phyloP scores from a whole-genome alignment of 2,329 filamentous ascomycete genomes.

The Microcyclosporella mali region DNA sequence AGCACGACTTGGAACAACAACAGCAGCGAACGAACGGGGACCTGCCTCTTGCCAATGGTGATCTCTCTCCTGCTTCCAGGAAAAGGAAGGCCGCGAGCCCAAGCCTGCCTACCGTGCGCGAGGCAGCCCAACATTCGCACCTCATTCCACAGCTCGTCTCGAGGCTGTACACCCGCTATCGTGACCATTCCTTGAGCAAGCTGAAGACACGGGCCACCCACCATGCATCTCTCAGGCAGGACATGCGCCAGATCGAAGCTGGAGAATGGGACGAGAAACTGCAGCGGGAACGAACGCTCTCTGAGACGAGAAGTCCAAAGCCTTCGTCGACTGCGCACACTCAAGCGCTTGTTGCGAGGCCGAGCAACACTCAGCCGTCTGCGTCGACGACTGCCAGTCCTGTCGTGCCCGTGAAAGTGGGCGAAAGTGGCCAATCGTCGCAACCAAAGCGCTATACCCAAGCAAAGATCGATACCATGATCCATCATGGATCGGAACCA shows the following conservation, averaged over 20 bases:
- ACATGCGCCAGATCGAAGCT: slow-evolving; percentile 63
- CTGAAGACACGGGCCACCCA: slow-evolving; percentile 68
- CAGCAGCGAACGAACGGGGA: slow-evolving; percentile 9
- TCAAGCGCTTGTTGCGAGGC: slow-evolving; percentile 11
- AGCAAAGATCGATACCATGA: slow-evolving; percentile 32
- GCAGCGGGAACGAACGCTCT: slow-evolving; percentile 11
- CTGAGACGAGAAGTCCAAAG: slow-evolving; percentile 19
- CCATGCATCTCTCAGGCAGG: slow-evolving; percentile 53
- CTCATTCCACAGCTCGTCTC: slow-evolving; percentile 65
- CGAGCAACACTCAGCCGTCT: slow-evolving; percentile 9
- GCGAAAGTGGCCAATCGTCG: slow-evolving; percentile 8
- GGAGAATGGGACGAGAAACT: slow-evolving; percentile 48
- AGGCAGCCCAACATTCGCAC: slow-evolving; percentile 59
- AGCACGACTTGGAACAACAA: slow-evolving; percentile 31
- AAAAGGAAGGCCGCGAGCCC: slow-evolving; percentile 71
- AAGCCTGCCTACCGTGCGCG: slow-evolving; percentile 57
- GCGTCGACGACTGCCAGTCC: slow-evolving; percentile 16
- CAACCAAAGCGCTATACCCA: slow-evolving; percentile 25
- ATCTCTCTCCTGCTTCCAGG: slow-evolving; percentile 50
- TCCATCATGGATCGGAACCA: slow-evolving; percentile 33
- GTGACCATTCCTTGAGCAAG: slow-evolving; percentile 60
- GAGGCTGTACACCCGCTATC: slow-evolving; percentile 69
- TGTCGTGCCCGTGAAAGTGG: slow-evolving; percentile 7
- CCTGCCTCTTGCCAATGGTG: slow-evolving; percentile 35
- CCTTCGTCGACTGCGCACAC: slow-evolving; percentile 21